Percentiles rank a stretch among this genome's conserved stretches.
Evolutionary conservation across 83 land plant genomes (phyloP).

Genomic region (Isoetes engelmannii): DNA sequence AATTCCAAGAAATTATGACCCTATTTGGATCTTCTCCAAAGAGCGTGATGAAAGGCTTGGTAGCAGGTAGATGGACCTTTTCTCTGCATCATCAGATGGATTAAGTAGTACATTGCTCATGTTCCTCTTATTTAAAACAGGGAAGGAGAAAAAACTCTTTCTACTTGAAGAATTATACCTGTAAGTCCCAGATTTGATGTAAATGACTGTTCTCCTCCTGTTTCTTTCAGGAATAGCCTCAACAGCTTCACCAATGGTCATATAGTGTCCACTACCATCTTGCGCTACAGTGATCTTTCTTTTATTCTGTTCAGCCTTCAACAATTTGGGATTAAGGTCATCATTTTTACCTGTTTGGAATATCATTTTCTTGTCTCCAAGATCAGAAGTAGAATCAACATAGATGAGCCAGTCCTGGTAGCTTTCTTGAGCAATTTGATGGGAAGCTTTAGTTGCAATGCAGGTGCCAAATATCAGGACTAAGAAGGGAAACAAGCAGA

Average conservation of each 20-base stretch:
- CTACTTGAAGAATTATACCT: background rate
- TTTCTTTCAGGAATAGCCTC: conserved; percentile 1
- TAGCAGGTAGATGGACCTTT: background rate
- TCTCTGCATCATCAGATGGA: background rate
- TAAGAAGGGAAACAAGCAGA: too few species aligned
- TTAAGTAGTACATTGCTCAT: background rate
- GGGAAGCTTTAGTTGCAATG: too few species aligned
- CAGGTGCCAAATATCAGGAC: too few species aligned
- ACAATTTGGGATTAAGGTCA: background rate
- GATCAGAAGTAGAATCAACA: too few species aligned
- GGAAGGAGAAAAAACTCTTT: background rate
- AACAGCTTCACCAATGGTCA: conserved; percentile 14
- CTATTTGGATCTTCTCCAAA: background rate
- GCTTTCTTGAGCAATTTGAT: too few species aligned
- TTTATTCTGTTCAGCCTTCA: background rate
- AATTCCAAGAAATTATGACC: background rate
- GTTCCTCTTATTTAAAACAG: background rate
- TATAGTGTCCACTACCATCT: conserved; percentile 16
- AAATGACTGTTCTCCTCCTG: background rate
- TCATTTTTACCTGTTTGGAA: too few species aligned
- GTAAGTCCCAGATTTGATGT: conserved; percentile 7
- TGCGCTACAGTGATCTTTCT: conserved; percentile 1
- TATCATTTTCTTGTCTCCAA: too few species aligned
- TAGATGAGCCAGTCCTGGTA: too few species aligned
- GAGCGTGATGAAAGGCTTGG: background rate